Conservation (phyloP, 2,329 filamentous ascomycete genomes). For the Pseudocercospora cruenta region DNA sequence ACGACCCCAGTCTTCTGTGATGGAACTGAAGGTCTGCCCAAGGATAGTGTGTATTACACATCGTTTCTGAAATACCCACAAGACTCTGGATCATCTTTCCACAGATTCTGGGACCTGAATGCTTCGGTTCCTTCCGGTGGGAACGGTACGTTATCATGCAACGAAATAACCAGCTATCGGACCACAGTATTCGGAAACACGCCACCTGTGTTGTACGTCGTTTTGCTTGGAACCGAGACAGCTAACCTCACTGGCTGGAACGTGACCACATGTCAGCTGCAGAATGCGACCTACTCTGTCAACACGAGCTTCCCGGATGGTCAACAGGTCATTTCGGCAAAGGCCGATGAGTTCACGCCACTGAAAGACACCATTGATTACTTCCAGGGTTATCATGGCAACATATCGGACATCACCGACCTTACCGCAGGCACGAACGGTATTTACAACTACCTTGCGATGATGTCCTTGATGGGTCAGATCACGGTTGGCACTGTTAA, state of each 20-base stretch:
- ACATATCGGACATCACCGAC: background rate
- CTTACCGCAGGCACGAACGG: background rate
- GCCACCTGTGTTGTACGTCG: constrained; percentile 1
- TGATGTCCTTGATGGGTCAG: constrained; percentile 11
- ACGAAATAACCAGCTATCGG: constrained; percentile 6
- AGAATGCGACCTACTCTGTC: constrained; percentile 10
- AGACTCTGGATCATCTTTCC: background rate
- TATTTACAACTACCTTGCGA: constrained; percentile 13
- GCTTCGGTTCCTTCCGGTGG: background rate
- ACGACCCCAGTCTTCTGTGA: background rate
- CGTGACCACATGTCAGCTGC: constrained; percentile 9
- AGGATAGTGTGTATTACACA: background rate
- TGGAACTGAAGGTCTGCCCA: background rate
- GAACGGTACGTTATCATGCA: background rate
- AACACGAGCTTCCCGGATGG: background rate
- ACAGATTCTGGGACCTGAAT: constrained; percentile 7
- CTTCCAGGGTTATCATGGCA: background rate
- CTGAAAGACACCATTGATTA: constrained; percentile 2
- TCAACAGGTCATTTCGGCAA: constrained; percentile 2
- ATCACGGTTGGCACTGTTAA: constrained; percentile 8
- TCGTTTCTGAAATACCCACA: constrained; percentile 7
- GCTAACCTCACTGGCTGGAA: background rate
- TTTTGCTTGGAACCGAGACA: background rate
- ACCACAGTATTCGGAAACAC: constrained; percentile 8
- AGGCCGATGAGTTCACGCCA: background rate